A percentile compares a stretch with the other conserved stretches of the same genome.
Evolutionary conservation across 768 basidiomycete genomes (phyloP).

Genomic region (Mycena indigotica): DNA sequence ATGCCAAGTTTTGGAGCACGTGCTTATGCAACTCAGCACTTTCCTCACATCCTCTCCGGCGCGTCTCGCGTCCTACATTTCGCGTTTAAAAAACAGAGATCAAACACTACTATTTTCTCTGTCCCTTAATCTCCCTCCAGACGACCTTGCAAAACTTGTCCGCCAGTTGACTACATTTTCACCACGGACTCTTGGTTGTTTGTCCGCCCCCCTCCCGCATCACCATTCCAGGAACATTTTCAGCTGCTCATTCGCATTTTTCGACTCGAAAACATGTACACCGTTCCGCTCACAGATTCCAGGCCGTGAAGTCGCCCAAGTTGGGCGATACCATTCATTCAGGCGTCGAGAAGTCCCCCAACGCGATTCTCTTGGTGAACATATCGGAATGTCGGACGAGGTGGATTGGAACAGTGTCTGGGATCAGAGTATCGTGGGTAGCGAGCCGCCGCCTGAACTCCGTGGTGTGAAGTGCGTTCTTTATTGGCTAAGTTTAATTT

Average conservation of each 20-base stretch:
- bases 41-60: slow-evolving; percentile 41
- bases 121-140: slow-evolving; percentile 42
- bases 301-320: slow-evolving; percentile 59
- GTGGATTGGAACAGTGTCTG: slow-evolving; percentile 58
- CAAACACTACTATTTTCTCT: slow-evolving; percentile 53
- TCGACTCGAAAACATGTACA: slow-evolving; percentile 44
- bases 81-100: slow-evolving; percentile 34
- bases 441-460: slow-evolving; percentile 42
- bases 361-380: slow-evolving; percentile 16
- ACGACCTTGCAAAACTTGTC: slow-evolving; percentile 44
- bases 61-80: slow-evolving; percentile 37
- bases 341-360: slow-evolving; percentile 33
- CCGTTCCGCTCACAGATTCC: slow-evolving; percentile 67
- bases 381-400: slow-evolving; percentile 18
- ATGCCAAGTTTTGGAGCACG: too few relatives aligned
- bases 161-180: slow-evolving; percentile 42
- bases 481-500: neutral
- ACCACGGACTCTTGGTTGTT: slow-evolving; percentile 57
- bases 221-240: slow-evolving; percentile 29
- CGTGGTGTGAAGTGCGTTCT: slow-evolving; percentile 38
- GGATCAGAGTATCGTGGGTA: slow-evolving; percentile 33
- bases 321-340: slow-evolving; percentile 73
- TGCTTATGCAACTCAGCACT: slow-evolving; percentile 45
- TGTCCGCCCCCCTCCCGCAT: slow-evolving; percentile 53
- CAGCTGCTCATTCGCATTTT: slow-evolving; percentile 60